phyloP scores from a whole-genome alignment of 805 yeast genomes.

The Starmerella bombicola region DNA sequence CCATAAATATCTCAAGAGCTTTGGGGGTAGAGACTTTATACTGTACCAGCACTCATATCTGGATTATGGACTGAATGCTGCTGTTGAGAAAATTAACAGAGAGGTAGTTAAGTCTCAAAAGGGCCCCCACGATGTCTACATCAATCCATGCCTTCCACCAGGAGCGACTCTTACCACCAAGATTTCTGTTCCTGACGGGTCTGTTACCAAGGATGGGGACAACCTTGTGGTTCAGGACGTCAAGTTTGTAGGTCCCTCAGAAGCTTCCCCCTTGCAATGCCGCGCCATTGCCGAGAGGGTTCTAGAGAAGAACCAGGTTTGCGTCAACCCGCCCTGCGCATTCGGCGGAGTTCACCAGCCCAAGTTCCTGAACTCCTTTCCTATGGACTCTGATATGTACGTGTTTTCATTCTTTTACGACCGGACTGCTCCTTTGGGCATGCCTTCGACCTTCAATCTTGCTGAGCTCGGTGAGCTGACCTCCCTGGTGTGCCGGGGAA shows the following conservation, averaged over 20 bases:
- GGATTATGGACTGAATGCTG: slow-evolving; percentile 93
- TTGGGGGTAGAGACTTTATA: slow-evolving; percentile 68
- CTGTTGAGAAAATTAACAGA: slow-evolving; percentile 68
- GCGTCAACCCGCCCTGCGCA: slow-evolving; percentile 73
- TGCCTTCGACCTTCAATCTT: slow-evolving; percentile 81
- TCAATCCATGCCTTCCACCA: slow-evolving; percentile 83
- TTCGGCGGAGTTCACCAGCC: slow-evolving; percentile 98
- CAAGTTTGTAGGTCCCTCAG: slow-evolving; percentile 51
- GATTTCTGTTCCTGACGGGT: slow-evolving; percentile 42
- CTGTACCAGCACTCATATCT: slow-evolving; percentile 90
- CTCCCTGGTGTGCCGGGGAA: slow-evolving; percentile 74
- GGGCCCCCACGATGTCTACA: slow-evolving; percentile 27
- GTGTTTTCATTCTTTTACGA: slow-evolving; percentile 93
- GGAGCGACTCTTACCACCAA: slow-evolving; percentile 45
- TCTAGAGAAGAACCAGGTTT: slow-evolving; percentile 69
- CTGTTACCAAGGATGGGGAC: slow-evolving; percentile 17
- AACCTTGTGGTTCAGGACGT: slow-evolving; percentile 28
- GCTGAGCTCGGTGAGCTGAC: slow-evolving; percentile 75
- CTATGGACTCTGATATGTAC: slow-evolving; percentile 60
- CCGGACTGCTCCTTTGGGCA: slow-evolving; percentile 83
- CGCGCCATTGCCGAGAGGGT: slow-evolving; percentile 69
- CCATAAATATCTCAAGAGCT: slow-evolving; percentile 65
- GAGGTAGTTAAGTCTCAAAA: slow-evolving; percentile 41
- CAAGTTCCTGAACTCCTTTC: slow-evolving; percentile 65
- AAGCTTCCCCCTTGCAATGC: slow-evolving; percentile 71